Evolutionary conservation across 345 rosid species (phyloP).

Genomic region (Bretschneidera sinensis): DNA sequence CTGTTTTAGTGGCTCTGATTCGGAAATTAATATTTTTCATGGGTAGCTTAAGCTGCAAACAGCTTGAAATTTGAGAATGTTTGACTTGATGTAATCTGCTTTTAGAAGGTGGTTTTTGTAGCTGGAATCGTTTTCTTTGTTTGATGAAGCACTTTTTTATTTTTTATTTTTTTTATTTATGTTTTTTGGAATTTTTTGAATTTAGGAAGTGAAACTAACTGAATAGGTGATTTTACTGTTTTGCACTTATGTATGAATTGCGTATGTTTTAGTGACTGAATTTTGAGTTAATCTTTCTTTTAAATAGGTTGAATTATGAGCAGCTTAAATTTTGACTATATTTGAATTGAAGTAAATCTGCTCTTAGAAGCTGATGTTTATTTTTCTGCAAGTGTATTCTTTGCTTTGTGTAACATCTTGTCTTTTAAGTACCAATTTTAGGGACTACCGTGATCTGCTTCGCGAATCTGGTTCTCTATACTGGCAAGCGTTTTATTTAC

Average conservation of each 20-base stretch:
- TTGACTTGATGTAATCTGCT: not conserved
- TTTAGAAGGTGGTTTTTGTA: not conserved
- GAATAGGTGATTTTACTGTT: no score
- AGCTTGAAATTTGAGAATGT: not conserved
- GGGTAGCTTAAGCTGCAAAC: not conserved
- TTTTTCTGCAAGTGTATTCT: no score
- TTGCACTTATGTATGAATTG: not conserved
- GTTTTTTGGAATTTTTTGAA: not conserved
- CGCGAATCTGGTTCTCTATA: not conserved
- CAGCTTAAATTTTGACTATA: not conserved
- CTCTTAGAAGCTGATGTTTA: no score
- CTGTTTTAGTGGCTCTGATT: constrained; percentile 13
- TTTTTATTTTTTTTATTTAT: not conserved
- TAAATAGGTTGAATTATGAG: no score
- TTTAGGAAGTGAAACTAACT: not conserved
- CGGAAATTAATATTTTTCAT: not conserved
- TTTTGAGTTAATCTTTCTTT: not conserved
- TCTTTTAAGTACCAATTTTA: no score
- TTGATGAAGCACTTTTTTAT: not conserved
- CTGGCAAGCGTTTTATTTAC: no score
- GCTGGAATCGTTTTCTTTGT: not conserved
- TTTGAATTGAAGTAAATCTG: not conserved
- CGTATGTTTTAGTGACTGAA: not conserved
- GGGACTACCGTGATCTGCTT: no score
- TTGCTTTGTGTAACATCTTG: no score